Conservation (phyloP, 768 basidiomycete species). For the Leccinum barrowsii region DNA sequence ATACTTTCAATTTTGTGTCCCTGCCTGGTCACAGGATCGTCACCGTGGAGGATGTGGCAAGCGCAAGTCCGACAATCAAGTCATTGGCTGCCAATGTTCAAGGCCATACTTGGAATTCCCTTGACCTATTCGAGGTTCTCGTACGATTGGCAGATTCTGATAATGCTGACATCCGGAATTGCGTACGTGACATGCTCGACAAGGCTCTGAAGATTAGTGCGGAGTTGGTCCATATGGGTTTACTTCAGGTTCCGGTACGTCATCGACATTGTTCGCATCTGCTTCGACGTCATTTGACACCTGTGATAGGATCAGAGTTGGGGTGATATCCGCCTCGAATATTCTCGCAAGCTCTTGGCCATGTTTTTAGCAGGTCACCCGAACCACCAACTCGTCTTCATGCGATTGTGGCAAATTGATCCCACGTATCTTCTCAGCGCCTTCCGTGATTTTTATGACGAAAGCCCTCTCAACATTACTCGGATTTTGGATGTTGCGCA, state of each 20-base stretch:
- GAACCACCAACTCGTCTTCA: slow-evolving; percentile 95
- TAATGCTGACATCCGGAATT: slow-evolving; percentile 62
- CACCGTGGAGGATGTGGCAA: slow-evolving; percentile 82
- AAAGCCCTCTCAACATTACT: slow-evolving; percentile 89
- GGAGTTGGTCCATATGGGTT: slow-evolving; percentile 90
- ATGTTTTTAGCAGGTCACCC: slow-evolving; percentile 93
- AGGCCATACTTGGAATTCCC: slow-evolving; percentile 90
- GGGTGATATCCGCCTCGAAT: slow-evolving; percentile 85
- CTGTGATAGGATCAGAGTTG: slow-evolving; percentile 65
- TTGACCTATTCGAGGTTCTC: slow-evolving; percentile 85
- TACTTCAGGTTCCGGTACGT: slow-evolving; percentile 86
- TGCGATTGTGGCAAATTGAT: slow-evolving; percentile 92
- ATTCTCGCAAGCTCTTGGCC: slow-evolving; percentile 77
- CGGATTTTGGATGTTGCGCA: slow-evolving; percentile 93
- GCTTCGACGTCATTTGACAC: neutral
- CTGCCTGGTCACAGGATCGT: slow-evolving; percentile 82
- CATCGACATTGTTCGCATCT: slow-evolving; percentile 29
- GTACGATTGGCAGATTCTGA: slow-evolving; percentile 78
- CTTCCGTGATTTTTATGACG: slow-evolving; percentile 88
- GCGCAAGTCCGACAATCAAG: slow-evolving; percentile 88
- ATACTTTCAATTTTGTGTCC: slow-evolving; percentile 90
- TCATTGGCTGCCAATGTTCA: slow-evolving; percentile 87
- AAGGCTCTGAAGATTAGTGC: slow-evolving; percentile 92
- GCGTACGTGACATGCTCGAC: slow-evolving; percentile 89
- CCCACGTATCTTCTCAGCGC: slow-evolving; percentile 82